Evolutionary conservation across 257 asterid genomes (phyloP).

Genomic region (Primulina eburnea): DNA sequence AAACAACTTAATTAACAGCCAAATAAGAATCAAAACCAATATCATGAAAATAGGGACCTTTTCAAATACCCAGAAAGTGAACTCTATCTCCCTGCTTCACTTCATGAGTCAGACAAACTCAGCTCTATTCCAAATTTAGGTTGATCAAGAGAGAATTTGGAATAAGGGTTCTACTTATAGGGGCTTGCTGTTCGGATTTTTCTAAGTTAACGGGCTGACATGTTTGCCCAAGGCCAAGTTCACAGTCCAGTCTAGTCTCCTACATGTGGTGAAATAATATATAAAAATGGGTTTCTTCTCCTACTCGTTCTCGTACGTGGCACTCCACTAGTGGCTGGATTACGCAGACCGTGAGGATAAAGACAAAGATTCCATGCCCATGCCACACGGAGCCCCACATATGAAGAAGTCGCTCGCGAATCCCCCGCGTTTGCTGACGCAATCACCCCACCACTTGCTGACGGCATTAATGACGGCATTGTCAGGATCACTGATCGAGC

Average conservation of each 20-base stretch:
- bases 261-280: not conserved
- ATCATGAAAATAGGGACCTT: not conserved
- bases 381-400: not conserved
- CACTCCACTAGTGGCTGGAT: not conserved
- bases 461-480: not conserved
- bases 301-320: not conserved
- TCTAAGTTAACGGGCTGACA: not conserved
- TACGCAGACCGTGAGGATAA: not conserved
- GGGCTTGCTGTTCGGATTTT: not conserved
- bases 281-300: not conserved
- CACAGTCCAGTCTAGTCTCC: not conserved
- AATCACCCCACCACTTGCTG: not conserved
- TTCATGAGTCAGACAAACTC: not conserved
- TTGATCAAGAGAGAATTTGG: not conserved
- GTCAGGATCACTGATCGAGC: too few relatives aligned
- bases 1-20: not conserved
- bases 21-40: not conserved
- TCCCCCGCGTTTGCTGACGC: not conserved
- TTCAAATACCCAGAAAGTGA: not conserved
- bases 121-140: not conserved
- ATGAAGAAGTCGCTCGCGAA: not conserved
- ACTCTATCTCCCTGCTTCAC: not conserved
- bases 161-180: not conserved
- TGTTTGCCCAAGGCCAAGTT: not conserved
- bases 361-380: not conserved